Conservation (phyloP, 495 filamentous ascomycete genomes). For the Penicillium salamii region DNA sequence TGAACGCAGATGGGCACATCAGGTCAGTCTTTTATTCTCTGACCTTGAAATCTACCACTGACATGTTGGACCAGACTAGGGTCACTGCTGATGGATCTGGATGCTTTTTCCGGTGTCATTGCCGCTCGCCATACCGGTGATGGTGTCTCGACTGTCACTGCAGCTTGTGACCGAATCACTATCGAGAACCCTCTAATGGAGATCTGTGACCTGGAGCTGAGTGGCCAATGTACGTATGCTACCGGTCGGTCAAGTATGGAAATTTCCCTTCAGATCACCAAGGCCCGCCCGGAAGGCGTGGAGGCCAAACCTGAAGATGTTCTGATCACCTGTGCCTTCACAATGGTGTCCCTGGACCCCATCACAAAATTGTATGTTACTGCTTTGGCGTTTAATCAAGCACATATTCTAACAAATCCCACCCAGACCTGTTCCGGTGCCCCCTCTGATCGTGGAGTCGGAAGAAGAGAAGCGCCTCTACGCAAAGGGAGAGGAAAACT, state of each 20-base stretch:
- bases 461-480: constrained; percentile 70
- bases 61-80: constrained; percentile 51
- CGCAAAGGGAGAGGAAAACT: constrained; percentile 68
- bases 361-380: constrained; percentile 62
- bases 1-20: constrained; percentile 65
- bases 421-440: constrained; percentile 50
- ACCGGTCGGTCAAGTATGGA: constrained; percentile 81
- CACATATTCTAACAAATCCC: constrained; percentile 9
- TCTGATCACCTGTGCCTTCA: constrained; percentile 77
- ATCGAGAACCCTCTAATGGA: constrained; percentile 70
- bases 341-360: constrained; percentile 79
- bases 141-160: constrained; percentile 73
- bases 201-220: constrained; percentile 78
- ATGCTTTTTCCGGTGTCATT: constrained; percentile 76
- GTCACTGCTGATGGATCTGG: constrained; percentile 76
- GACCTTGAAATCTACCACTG: background rate
- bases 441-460: constrained; percentile 62
- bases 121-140: constrained; percentile 83
- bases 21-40: constrained; percentile 31
- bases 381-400: too few species aligned
- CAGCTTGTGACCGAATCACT: constrained; percentile 75
- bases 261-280: constrained; percentile 71
- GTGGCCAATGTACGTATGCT: constrained; percentile 76
- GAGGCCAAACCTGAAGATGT: constrained; percentile 63
- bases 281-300: constrained; percentile 56